These are phyloP conservation scores for Zasmidium cellare DNA, from an alignment of 2,329 filamentous ascomycete species.

Conservation along the genomic window DNA sequence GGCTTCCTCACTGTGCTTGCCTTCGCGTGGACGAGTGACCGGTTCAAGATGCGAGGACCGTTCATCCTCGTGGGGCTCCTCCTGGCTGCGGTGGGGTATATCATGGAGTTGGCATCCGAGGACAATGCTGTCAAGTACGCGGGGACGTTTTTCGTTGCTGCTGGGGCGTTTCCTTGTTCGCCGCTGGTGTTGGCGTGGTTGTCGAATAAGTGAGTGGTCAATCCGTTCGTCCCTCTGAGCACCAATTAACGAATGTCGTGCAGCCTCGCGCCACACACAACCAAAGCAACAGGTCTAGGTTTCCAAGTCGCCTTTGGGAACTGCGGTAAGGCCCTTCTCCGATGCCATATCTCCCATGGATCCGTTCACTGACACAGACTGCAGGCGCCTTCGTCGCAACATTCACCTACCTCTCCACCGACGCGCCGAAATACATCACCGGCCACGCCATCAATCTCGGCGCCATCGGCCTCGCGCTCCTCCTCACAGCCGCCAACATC, in stretches of 20 bases:
- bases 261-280: conserved; percentile 44
- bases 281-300: conserved; percentile 44
- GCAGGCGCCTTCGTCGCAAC: conserved; percentile 45
- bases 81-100: conserved; percentile 40
- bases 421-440: conserved; percentile 42
- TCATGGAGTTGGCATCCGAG: conserved; percentile 38
- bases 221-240: neutral
- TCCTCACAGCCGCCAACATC: conserved; percentile 36
- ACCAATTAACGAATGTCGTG: too few species aligned
- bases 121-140: conserved; percentile 38
- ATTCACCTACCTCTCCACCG: conserved; percentile 46
- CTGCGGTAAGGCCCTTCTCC: conserved; percentile 28
- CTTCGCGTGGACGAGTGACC: conserved; percentile 31
- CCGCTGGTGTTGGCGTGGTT: conserved; percentile 40
- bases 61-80: conserved; percentile 30
- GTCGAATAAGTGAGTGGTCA: conserved; percentile 38
- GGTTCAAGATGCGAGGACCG: conserved; percentile 35
- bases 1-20: conserved; percentile 31
- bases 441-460: conserved; percentile 47
- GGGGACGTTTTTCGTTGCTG: conserved; percentile 42
- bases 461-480: conserved; percentile 38
- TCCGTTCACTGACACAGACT: too few species aligned
- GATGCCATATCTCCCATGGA: neutral
- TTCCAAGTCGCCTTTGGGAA: conserved; percentile 45
- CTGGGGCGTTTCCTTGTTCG: conserved; percentile 34